Evolutionary conservation across 345 rosid genomes (phyloP).

Genomic region (Combretum micranthum): DNA sequence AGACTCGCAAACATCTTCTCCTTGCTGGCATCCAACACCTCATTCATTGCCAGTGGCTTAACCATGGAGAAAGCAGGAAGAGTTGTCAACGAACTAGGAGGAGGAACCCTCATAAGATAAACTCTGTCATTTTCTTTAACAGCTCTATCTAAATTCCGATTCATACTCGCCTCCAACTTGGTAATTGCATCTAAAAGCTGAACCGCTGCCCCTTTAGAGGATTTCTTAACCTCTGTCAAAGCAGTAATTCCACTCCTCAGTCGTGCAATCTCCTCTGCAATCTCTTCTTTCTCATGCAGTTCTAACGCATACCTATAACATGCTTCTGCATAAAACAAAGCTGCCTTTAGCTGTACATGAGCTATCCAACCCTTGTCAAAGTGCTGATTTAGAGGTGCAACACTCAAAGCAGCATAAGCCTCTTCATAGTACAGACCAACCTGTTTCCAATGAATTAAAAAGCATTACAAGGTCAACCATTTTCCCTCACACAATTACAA

Average conservation of each 20-base stretch:
- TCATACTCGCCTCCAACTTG: constrained; percentile 71
- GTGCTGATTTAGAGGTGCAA: constrained; percentile 82
- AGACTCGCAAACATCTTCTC: constrained; percentile 90
- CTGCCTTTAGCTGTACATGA: constrained; percentile 90
- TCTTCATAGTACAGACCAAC: constrained; percentile 92
- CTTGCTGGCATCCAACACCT: constrained; percentile 90
- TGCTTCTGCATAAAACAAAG: constrained; percentile 79
- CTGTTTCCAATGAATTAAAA: constrained; percentile 29
- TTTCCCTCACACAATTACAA: too few species aligned
- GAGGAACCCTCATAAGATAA: constrained; percentile 95
- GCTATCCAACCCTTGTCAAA: constrained; percentile 88
- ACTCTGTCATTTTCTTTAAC: constrained; percentile 97
- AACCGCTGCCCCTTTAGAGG: constrained; percentile 67
- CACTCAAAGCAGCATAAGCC: constrained; percentile 65
- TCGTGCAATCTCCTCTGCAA: constrained; percentile 92
- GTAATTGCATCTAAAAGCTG: constrained; percentile 82
- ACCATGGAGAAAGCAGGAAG: constrained; percentile 92
- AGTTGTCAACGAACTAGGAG: constrained; percentile 68
- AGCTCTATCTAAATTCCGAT: constrained; percentile 81
- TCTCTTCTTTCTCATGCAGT: constrained; percentile 93
- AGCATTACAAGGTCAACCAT: not conserved
- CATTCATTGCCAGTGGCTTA: constrained; percentile 80
- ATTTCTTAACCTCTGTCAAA: constrained; percentile 73
- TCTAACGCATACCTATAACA: constrained; percentile 78
- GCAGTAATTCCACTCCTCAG: constrained; percentile 63